Percentiles rank a stretch among this genome's conserved stretches.
Conservation (phyloP, 192 early-diverging fungal species). For the Podila verticillata region DNA sequence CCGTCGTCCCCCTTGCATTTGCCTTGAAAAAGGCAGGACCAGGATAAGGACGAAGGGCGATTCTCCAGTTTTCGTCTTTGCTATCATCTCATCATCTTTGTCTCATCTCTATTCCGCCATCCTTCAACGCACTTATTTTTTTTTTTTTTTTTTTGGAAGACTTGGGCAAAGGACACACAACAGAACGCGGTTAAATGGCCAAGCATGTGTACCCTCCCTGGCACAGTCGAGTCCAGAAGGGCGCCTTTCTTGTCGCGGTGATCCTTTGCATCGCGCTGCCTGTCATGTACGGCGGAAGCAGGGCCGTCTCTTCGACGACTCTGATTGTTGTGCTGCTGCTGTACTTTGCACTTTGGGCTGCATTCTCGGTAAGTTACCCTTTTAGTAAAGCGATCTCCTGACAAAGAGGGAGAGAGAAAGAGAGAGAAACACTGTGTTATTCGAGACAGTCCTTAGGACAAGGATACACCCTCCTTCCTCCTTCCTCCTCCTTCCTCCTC, state of each 20-base stretch:
- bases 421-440: too few species aligned
- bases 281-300: conserved; percentile 11
- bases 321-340: conserved; percentile 28
- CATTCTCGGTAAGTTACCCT: conserved; percentile 29
- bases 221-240: conserved; percentile 26
- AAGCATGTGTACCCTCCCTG: conserved; percentile 42
- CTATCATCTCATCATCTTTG: too few species aligned
- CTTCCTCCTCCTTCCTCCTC: too few species aligned
- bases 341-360: conserved; percentile 21
- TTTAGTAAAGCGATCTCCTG: too few species aligned
- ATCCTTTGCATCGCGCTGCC: conserved; percentile 35
- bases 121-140: background rate
- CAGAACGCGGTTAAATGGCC: conserved; percentile 10
- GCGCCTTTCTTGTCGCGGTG: conserved; percentile 21
- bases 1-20: too few species aligned
- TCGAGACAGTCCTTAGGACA: too few species aligned
- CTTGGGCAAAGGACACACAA: background rate
- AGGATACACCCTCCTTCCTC: too few species aligned
- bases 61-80: too few species aligned
- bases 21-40: too few species aligned
- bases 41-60: too few species aligned
- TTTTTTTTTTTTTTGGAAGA: background rate
- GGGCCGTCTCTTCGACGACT: conserved; percentile 15
- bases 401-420: too few species aligned
- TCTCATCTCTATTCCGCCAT: too few species aligned